These are phyloP conservation scores for Verbena officinalis DNA, from an alignment of 257 asterid genomes.

Conservation along the genomic window DNA sequence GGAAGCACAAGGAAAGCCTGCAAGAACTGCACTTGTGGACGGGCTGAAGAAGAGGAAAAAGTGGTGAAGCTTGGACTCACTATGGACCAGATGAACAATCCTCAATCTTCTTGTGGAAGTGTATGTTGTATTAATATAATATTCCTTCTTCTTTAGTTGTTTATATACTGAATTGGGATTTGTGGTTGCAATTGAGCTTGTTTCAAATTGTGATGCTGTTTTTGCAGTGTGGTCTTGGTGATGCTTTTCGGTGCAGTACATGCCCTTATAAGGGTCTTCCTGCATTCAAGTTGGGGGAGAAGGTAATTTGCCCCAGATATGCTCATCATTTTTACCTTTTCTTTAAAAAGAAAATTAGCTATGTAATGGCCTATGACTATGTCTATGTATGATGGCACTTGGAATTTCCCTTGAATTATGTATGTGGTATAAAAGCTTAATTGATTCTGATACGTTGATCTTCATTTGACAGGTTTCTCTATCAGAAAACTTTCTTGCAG, in stretches of 20 bases:
- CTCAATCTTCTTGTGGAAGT: constrained; percentile 96
- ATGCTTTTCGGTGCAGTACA: constrained; percentile 91
- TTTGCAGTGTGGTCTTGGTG: constrained; percentile 94
- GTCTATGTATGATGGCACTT: neutral
- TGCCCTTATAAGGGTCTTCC: constrained; percentile 98
- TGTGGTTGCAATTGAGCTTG: neutral
- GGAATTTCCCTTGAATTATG: neutral
- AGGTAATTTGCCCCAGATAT: constrained; percentile 51
- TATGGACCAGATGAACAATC: constrained; percentile 77
- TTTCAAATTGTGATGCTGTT: constrained; percentile 8
- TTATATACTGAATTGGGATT: neutral
- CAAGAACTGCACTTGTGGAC: constrained; percentile 90
- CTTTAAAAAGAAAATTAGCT: no score
- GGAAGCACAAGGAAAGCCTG: constrained; percentile 90
- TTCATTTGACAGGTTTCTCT: constrained; percentile 61
- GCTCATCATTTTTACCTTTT: neutral
- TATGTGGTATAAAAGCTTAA: neutral
- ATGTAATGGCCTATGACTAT: no score
- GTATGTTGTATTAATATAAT: constrained; percentile 54
- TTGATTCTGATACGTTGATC: constrained; percentile 1
- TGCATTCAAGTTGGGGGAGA: constrained; percentile 81
- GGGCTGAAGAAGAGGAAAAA: constrained; percentile 89
- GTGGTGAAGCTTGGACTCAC: constrained; percentile 78
- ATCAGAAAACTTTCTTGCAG: constrained; percentile 69
- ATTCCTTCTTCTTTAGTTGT: neutral